Conservation (phyloP, 768 basidiomycete species). For the Boletus patriciae region DNA sequence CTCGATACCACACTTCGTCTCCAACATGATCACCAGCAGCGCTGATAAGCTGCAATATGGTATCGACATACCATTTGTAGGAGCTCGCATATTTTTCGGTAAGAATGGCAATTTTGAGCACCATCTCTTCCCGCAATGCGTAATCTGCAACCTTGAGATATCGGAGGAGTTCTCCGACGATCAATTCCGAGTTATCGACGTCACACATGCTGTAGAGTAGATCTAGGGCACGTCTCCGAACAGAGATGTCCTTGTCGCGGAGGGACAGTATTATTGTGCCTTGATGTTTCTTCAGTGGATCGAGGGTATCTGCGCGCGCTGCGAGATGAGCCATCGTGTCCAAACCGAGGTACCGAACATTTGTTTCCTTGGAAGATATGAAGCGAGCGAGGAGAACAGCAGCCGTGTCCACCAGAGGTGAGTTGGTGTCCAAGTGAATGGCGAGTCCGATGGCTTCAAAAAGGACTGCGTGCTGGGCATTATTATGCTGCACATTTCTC, state of each 20-base stretch:
- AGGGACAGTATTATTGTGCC: constrained; percentile 92
- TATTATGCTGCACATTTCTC: constrained; percentile 96
- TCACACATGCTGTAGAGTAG: constrained; percentile 99
- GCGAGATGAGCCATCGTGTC: constrained; percentile 99
- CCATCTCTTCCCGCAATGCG: constrained; percentile 96
- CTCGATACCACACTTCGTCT: constrained; percentile 99
- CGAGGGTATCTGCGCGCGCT: constrained; percentile 86
- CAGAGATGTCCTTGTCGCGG: constrained; percentile 96
- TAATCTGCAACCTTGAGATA: constrained; percentile 98
- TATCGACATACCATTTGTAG: constrained; percentile 99
- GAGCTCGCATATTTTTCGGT: constrained; percentile 99
- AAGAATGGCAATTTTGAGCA: constrained; percentile 95
- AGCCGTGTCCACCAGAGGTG: constrained; percentile 82
- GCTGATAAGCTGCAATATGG: constrained; percentile 92
- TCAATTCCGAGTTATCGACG: constrained; percentile 91
- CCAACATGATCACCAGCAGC: constrained; percentile 98
- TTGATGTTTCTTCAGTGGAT: constrained; percentile 93
- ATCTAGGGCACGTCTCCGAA: constrained; percentile 90
- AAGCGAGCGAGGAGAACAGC: constrained; percentile 92
- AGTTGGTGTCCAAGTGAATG: constrained; percentile 92
- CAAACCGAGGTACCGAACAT: constrained; percentile 94
- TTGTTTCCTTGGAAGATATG: constrained; percentile 97
- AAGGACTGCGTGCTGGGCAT: constrained; percentile 96
- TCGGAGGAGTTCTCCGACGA: constrained; percentile 91
- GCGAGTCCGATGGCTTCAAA: constrained; percentile 97